phyloP scores from a whole-genome alignment of 1,139 yeast genomes.

The Magnusiomyces tetraspermus region DNA sequence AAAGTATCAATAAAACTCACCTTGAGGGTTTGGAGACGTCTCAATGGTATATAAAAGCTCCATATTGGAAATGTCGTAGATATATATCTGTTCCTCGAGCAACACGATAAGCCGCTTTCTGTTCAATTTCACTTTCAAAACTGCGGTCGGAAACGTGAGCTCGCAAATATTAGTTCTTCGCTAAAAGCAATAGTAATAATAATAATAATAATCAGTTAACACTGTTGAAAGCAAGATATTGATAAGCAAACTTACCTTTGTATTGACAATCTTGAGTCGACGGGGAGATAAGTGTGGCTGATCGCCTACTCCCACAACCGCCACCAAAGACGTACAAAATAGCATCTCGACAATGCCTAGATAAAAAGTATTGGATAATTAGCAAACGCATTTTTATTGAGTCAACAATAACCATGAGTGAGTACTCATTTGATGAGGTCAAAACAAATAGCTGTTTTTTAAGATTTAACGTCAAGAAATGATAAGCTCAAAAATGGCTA shows the following conservation, averaged over 20 bases:
- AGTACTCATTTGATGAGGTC: not conserved
- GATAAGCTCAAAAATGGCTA: too few relatives aligned
- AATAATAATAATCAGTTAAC: not conserved
- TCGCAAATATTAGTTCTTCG: conserved; percentile 66
- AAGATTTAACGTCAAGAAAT: not conserved
- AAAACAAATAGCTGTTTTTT: not conserved
- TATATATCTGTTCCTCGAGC: conserved; percentile 74
- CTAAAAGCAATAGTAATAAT: conserved; percentile 13
- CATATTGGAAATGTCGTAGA: conserved; percentile 85
- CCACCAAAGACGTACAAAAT: conserved; percentile 78
- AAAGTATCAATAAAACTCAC: conserved; percentile 22
- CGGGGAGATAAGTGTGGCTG: conserved; percentile 73
- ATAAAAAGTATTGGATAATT: too few relatives aligned
- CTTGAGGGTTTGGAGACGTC: conserved; percentile 58
- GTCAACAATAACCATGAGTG: not conserved
- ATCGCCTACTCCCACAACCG: conserved; percentile 81
- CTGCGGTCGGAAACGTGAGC: conserved; percentile 77
- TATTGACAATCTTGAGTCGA: conserved; percentile 69
- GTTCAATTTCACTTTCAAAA: conserved; percentile 69
- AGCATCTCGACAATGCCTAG: conserved; percentile 71
- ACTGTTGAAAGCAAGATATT: not conserved
- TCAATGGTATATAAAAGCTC: conserved; percentile 80
- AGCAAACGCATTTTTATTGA: too few relatives aligned
- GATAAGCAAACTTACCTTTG: conserved; percentile 41
- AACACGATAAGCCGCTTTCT: conserved; percentile 65